These are phyloP conservation scores for Pichia pseudocactophila DNA, from an alignment of 805 yeast genomes.

Conservation along the genomic window DNA sequence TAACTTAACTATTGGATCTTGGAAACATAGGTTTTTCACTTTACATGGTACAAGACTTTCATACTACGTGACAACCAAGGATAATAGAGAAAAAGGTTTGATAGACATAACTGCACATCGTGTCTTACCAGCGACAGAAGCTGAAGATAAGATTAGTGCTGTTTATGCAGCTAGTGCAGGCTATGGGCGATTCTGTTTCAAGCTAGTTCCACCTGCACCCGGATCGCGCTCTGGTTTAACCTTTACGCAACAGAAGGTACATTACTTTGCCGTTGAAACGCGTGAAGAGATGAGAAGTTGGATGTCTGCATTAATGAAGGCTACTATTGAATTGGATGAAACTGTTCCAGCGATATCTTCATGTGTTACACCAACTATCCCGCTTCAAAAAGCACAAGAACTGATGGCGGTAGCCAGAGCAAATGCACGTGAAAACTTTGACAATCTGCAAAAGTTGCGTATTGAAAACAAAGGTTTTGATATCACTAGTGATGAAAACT, in stretches of 20 bases:
- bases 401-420: slow-evolving; percentile 76
- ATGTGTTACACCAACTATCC: slow-evolving; percentile 91
- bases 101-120: slow-evolving; percentile 94
- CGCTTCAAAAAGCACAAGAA: slow-evolving; percentile 79
- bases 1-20: slow-evolving; percentile 72
- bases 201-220: slow-evolving; percentile 93
- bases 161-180: slow-evolving; percentile 90
- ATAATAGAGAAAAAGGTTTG: slow-evolving; percentile 79
- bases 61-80: slow-evolving; percentile 71
- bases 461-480: slow-evolving; percentile 10
- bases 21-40: slow-evolving; percentile 83
- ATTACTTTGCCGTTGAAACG: slow-evolving; percentile 90
- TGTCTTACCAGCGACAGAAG: slow-evolving; percentile 70
- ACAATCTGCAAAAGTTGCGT: slow-evolving; percentile 35
- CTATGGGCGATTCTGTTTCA: slow-evolving; percentile 87
- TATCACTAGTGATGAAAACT: background rate
- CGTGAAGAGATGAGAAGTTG: slow-evolving; percentile 88
- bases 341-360: slow-evolving; percentile 85
- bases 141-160: slow-evolving; percentile 71
- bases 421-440: slow-evolving; percentile 49
- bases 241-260: slow-evolving; percentile 92
- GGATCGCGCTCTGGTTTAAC: slow-evolving; percentile 93
- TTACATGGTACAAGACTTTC: slow-evolving; percentile 90
- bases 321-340: slow-evolving; percentile 94
- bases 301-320: slow-evolving; percentile 91